Conservation (phyloP, 2,329 filamentous ascomycete genomes). For the Sporothrix mexicana region DNA sequence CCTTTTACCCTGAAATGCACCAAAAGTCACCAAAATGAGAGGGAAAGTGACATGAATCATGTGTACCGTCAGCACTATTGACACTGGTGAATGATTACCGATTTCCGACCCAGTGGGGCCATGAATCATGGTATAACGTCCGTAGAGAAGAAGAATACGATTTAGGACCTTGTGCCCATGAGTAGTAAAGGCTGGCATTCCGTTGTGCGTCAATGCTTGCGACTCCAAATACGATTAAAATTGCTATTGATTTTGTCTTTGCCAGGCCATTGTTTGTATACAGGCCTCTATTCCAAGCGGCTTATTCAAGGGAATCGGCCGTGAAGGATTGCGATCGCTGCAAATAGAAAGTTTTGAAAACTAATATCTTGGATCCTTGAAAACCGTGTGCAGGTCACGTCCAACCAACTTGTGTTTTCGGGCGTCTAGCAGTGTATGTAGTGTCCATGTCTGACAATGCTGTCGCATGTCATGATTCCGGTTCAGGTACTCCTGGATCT, state of each 20-base stretch:
- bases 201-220: not conserved
- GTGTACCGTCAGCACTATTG: not conserved
- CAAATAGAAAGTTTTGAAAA: not conserved
- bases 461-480: not conserved
- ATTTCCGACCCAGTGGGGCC: not conserved
- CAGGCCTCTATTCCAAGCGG: not conserved
- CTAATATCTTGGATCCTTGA: not conserved
- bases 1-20: not conserved
- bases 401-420: not conserved
- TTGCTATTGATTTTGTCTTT: not conserved
- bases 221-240: not conserved
- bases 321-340: not conserved
- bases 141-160: not conserved
- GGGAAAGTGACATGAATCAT: slow-evolving; percentile 2
- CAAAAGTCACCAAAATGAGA: not conserved
- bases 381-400: not conserved
- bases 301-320: not conserved
- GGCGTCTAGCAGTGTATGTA: not conserved
- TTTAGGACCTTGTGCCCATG: not conserved
- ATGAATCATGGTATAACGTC: slow-evolving; percentile 1
- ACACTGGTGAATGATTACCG: not conserved
- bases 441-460: not conserved
- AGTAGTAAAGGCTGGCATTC: not conserved
- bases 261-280: not conserved
- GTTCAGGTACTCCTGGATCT: not conserved